Evolutionary conservation across 2,329 filamentous ascomycete species (phyloP), one percentile per base, ranked within the genome.

Genomic region (Penicillium sp.): DNA sequence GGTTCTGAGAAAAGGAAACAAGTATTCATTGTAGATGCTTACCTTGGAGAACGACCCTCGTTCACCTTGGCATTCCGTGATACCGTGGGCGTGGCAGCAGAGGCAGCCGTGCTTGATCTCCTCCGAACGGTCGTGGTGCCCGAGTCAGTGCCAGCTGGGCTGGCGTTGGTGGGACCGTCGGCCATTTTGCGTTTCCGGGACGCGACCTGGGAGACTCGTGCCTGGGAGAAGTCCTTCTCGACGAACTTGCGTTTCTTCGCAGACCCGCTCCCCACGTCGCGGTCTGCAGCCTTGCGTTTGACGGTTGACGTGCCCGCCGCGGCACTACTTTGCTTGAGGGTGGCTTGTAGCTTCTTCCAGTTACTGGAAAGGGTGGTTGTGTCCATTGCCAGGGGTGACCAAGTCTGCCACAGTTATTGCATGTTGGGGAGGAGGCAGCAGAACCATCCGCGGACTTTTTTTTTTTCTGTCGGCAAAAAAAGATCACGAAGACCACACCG

Each of bases 61-160:
- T 92, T 91, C 63, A 88, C 79, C 48, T 82, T 83, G 53, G 83
- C 82, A 42, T 83, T 76, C 26, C 74, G 75, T 70, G 65, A 74
- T 68, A 71, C 78, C 65, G 67, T 69, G 66, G 58, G 78, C 67
- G 11, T 81, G 75, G 30, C 73, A 69, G 16, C 76, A 2, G 84
- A 82, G 64, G 81, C 86, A 78, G 57, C 52, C 6, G 66, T 54
- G 40, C 48, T 83, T 81, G 78, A 91, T 90, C 16, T 85, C 85
- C 70, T 87, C 83, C 37, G 85, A 83, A 42, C 90, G 72, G 60
- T 85, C 81, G 69, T 84, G 75, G 69, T 85, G 82, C 68, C 88
- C 84, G 63, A 88, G 83, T 65, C 85, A 82, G 83, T 87, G 87
- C 52, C 88, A 76, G 7, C 52, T 83, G 83, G 14, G 6, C 16